These are phyloP conservation scores for Dioscorea dumetorum DNA, from an alignment of 106 monocot genomes.

Conservation along the genomic window DNA sequence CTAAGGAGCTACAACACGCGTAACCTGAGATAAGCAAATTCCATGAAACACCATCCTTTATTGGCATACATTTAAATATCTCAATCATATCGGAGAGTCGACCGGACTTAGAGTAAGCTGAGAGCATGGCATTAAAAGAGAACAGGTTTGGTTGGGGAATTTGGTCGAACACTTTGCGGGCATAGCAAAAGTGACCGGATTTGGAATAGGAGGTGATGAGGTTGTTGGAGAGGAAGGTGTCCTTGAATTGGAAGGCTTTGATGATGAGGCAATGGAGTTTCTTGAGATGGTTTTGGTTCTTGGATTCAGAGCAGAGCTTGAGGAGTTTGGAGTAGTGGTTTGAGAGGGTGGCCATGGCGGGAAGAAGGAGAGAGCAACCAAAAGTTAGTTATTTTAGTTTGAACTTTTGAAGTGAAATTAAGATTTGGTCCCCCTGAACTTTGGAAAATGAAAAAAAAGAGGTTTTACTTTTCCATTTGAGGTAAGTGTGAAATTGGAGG, in stretches of 20 bases:
- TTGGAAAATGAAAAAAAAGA: too few species aligned
- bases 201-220: constrained; percentile 52
- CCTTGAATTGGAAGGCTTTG: constrained; percentile 20
- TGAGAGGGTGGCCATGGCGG: constrained; percentile 6
- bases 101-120: constrained; percentile 39
- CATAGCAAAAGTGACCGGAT: constrained; percentile 16
- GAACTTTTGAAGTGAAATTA: too few species aligned
- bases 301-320: constrained; percentile 19
- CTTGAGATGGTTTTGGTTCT: constrained; percentile 18
- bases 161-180: constrained; percentile 55
- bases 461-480: too few species aligned
- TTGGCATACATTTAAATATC: constrained; percentile 47
- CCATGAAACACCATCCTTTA: constrained; percentile 51
- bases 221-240: constrained; percentile 51
- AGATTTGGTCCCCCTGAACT: too few species aligned
- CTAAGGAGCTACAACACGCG: not conserved
- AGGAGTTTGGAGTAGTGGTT: constrained; percentile 38
- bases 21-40: constrained; percentile 64
- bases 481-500: too few species aligned
- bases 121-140: constrained; percentile 69
- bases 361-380: not conserved
- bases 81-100: constrained; percentile 26
- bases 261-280: constrained; percentile 50
- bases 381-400: not conserved
- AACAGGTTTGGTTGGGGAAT: constrained; percentile 62